These are phyloP conservation scores for Arabis alpina DNA, from an alignment of 345 rosid genomes.

Conservation along the genomic window DNA sequence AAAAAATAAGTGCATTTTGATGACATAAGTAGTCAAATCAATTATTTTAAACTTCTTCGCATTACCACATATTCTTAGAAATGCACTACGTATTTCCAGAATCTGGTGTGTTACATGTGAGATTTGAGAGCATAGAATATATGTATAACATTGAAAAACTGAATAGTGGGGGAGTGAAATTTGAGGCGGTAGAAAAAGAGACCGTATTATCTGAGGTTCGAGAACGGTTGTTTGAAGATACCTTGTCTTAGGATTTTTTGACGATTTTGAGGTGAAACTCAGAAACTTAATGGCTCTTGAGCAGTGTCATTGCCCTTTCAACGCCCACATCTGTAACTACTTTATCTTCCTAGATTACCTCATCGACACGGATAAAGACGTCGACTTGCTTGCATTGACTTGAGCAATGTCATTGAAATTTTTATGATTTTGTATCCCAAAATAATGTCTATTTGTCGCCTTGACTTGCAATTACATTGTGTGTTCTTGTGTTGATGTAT, in stretches of 20 bases:
- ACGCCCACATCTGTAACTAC: not conserved
- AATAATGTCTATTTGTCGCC: no score
- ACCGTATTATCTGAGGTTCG: not conserved
- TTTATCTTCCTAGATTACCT: conserved; percentile 29
- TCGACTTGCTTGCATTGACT: conserved; percentile 18
- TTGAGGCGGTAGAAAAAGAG: not conserved
- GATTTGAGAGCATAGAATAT: not conserved
- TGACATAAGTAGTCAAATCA: no score
- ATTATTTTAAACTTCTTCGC: no score
- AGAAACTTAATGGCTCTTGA: conserved; percentile 38
- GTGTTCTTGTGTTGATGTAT: no score
- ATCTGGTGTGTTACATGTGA: no score
- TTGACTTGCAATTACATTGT: no score
- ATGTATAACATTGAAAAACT: conserved; percentile 10
- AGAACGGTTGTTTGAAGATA: not conserved
- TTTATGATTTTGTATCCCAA: no score
- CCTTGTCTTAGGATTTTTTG: not conserved
- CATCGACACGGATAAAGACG: conserved; percentile 22
- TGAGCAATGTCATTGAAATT: not conserved
- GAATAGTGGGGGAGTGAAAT: conserved; percentile 1
- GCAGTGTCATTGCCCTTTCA: not conserved
- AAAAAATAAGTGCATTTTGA: no score
- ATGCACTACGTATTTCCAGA: no score
- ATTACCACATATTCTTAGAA: no score
- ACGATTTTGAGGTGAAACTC: not conserved